Evolutionary conservation across 2,329 filamentous ascomycete species (phyloP).

Genomic region (Colletotrichum magnum): DNA sequence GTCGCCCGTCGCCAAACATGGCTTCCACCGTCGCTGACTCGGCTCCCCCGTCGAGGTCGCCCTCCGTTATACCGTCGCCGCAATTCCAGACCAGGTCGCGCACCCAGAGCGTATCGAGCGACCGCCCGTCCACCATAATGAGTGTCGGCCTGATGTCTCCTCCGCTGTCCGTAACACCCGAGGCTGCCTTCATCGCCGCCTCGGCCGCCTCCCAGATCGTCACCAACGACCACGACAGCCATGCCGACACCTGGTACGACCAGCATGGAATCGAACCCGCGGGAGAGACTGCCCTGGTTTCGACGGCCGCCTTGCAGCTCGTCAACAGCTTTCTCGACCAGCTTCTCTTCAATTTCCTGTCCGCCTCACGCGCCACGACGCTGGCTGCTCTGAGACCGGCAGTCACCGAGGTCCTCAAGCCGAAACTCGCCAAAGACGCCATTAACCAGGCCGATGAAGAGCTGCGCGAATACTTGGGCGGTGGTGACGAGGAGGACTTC

Average conservation of each 20-base stretch:
- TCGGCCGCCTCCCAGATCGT: constrained; percentile 93
- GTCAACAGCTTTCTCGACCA: constrained; percentile 96
- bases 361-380: constrained; percentile 82
- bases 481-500: constrained; percentile 81
- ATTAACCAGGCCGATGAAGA: constrained; percentile 89
- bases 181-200: constrained; percentile 88
- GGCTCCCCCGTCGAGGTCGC: constrained; percentile 48
- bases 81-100: constrained; percentile 59
- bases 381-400: constrained; percentile 83
- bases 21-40: constrained; percentile 36
- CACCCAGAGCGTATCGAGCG: constrained; percentile 78
- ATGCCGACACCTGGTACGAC: constrained; percentile 78
- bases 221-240: constrained; percentile 86
- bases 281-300: constrained; percentile 79
- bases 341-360: constrained; percentile 91
- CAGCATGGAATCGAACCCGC: constrained; percentile 76
- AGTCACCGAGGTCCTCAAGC: constrained; percentile 88
- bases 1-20: constrained; percentile 35
- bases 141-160: constrained; percentile 74
- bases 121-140: constrained; percentile 74
- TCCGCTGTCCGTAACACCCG: constrained; percentile 78
- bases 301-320: constrained; percentile 79
- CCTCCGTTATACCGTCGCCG: constrained; percentile 51
- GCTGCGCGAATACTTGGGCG: constrained; percentile 88
- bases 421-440: constrained; percentile 87